These are phyloP conservation scores for Cladosporium halotolerans DNA, from an alignment of 2,329 filamentous ascomycete species.

Conservation along the genomic window DNA sequence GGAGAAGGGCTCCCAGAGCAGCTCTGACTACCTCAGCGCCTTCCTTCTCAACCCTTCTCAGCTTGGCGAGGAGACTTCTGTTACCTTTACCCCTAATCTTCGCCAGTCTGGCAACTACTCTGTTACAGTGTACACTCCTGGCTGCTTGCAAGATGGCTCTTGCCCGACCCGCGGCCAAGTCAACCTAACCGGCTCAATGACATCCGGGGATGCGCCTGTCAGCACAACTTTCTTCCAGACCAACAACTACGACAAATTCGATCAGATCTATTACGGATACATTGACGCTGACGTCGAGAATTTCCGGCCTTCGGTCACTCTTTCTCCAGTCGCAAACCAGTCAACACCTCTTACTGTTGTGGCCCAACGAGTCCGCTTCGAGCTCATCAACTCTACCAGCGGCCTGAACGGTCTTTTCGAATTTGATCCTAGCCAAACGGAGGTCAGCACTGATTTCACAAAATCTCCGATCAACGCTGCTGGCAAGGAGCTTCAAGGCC, in stretches of 20 bases:
- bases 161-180: constrained; percentile 73
- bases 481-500: constrained; percentile 60
- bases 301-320: constrained; percentile 75
- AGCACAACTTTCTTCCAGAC: constrained; percentile 72
- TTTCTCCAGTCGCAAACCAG: constrained; percentile 64
- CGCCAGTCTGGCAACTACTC: constrained; percentile 86
- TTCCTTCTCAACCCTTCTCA: constrained; percentile 44
- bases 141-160: constrained; percentile 72
- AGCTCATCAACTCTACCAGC: constrained; percentile 64
- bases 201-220: constrained; percentile 43
- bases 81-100: constrained; percentile 79
- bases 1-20: constrained; percentile 58
- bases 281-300: constrained; percentile 67
- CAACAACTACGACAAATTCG: constrained; percentile 95
- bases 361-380: constrained; percentile 82
- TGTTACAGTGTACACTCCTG: constrained; percentile 85
- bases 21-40: constrained; percentile 70
- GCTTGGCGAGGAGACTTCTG: constrained; percentile 52
- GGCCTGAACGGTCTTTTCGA: constrained; percentile 88
- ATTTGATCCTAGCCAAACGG: constrained; percentile 62
- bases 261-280: constrained; percentile 79
- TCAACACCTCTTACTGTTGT: constrained; percentile 66
- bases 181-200: constrained; percentile 69
- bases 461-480: constrained; percentile 71
- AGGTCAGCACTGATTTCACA: constrained; percentile 58